Percentiles rank a stretch among this genome's conserved stretches.
Conservation (phyloP, 2,329 filamentous ascomycete genomes). For the Shiraia bambusicola region DNA sequence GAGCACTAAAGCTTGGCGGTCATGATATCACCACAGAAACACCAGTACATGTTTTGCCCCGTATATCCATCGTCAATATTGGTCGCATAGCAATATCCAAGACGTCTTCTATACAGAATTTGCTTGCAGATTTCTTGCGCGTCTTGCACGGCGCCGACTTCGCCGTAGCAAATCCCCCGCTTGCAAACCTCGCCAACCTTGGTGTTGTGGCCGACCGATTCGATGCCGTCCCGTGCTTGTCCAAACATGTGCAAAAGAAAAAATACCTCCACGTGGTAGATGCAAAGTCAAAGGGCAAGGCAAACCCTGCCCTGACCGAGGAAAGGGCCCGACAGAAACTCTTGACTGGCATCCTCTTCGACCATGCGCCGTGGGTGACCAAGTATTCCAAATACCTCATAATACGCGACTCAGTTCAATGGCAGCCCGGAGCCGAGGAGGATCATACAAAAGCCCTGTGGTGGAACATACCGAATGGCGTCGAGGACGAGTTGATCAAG, state of each 20-base stretch:
- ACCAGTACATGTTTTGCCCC: slow-evolving; percentile 58
- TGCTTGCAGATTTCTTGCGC: slow-evolving; percentile 67
- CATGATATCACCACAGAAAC: slow-evolving; percentile 54
- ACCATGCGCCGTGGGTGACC: slow-evolving; percentile 62
- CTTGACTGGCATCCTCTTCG: slow-evolving; percentile 65
- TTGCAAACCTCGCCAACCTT: slow-evolving; percentile 66
- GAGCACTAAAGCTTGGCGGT: slow-evolving; percentile 48
- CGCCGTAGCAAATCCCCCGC: slow-evolving; percentile 47
- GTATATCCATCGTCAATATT: slow-evolving; percentile 65
- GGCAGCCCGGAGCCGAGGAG: slow-evolving; percentile 49
- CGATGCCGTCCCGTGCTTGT: slow-evolving; percentile 61
- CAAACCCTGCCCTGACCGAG: slow-evolving; percentile 53
- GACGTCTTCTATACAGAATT: slow-evolving; percentile 59
- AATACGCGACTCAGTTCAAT: slow-evolving; percentile 62
- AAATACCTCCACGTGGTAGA: slow-evolving; percentile 48
- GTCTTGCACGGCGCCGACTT: slow-evolving; percentile 63
- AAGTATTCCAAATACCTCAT: slow-evolving; percentile 67
- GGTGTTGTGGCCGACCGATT: slow-evolving; percentile 74
- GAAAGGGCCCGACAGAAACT: slow-evolving; percentile 70
- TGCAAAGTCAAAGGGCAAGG: slow-evolving; percentile 47
- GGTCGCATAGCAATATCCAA: slow-evolving; percentile 69
- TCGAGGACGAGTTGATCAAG: slow-evolving; percentile 70
- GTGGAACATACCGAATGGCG: slow-evolving; percentile 70
- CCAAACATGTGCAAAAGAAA: slow-evolving; percentile 54
- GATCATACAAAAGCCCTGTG: slow-evolving; percentile 56